These are phyloP conservation scores for Phytophthora pluvialis DNA, from an alignment of 352 stramenopile species.

Conservation along the genomic window DNA sequence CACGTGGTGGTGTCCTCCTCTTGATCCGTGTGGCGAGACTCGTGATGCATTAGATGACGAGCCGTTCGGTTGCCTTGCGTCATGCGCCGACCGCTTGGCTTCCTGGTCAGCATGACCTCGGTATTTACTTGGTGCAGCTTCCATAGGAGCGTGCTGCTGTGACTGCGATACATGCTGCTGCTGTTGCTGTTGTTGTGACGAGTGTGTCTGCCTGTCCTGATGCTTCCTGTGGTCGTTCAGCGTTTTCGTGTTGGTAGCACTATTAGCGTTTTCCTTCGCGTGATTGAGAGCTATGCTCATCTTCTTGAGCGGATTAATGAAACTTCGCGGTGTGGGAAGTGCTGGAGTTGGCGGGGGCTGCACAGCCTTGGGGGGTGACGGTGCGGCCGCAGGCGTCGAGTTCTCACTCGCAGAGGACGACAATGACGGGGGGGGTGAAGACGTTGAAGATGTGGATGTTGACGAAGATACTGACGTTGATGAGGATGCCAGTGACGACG, in stretches of 20 bases:
- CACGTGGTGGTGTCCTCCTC: constrained; percentile 20
- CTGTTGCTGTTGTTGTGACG: constrained; percentile 29
- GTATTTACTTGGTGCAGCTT: constrained; percentile 34
- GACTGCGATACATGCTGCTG: constrained; percentile 21
- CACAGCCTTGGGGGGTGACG: constrained; percentile 29
- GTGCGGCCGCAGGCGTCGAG: constrained; percentile 11
- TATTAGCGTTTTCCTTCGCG: constrained; percentile 50
- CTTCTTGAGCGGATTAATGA: constrained; percentile 71
- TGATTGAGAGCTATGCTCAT: constrained; percentile 54
- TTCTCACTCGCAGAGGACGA: constrained; percentile 24
- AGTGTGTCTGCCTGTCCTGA: constrained; percentile 32
- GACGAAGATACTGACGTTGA: constrained; percentile 36
- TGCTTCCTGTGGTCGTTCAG: constrained; percentile 41
- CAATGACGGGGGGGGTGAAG: constrained; percentile 25
- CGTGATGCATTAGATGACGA: constrained; percentile 19
- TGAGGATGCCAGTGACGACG: constrained; percentile 34
- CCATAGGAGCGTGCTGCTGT: constrained; percentile 23
- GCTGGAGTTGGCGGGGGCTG: constrained; percentile 23
- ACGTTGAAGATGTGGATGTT: constrained; percentile 23
- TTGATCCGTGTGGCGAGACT: constrained; percentile 27
- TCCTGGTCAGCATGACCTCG: constrained; percentile 43
- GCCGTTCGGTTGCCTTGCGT: constrained; percentile 31
- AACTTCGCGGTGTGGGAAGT: constrained; percentile 46
- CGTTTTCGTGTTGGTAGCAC: constrained; percentile 40
- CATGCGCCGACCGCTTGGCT: constrained; percentile 43